phyloP scores from a whole-genome alignment of 805 yeast genomes.

The Starmerella bombi region DNA sequence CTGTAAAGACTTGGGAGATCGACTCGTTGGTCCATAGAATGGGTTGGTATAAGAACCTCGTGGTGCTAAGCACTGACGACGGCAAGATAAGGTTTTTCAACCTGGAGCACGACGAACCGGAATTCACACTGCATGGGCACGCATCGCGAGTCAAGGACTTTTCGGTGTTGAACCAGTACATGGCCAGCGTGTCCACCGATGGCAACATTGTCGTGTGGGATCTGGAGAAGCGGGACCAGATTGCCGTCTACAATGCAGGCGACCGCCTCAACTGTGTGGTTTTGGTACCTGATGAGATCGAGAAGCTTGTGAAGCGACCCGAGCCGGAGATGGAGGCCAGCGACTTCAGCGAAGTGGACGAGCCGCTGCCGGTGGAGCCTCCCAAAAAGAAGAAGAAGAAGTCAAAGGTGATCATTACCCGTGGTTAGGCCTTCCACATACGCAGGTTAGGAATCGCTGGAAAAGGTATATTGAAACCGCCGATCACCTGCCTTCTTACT shows the following conservation, averaged over 20 bases:
- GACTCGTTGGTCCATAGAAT: conserved; percentile 51
- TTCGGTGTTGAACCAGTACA: conserved; percentile 37
- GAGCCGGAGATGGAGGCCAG: conserved; percentile 46
- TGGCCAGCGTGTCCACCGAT: conserved; percentile 81
- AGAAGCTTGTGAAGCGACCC: conserved; percentile 50
- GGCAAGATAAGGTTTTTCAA: conserved; percentile 55
- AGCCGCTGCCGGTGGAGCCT: conserved; percentile 4
- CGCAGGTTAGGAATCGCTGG: no score
- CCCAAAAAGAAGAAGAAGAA: conserved; percentile 21
- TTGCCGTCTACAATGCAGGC: conserved; percentile 81
- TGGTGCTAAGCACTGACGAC: conserved; percentile 55
- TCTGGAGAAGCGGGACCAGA: conserved; percentile 50
- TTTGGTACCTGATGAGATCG: conserved; percentile 58
- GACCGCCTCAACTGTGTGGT: conserved; percentile 83
- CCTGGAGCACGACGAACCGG: conserved; percentile 27
- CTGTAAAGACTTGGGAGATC: conserved; percentile 31
- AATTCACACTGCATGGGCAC: conserved; percentile 61
- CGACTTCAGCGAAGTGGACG: conserved; percentile 13
- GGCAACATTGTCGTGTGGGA: conserved; percentile 92
- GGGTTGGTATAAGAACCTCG: conserved; percentile 42
- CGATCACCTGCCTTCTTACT: no score
- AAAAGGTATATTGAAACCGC: no score
- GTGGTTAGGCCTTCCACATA: no score
- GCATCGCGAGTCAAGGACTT: conserved; percentile 75
- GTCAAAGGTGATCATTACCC: conserved; percentile 15